Evolutionary conservation across 768 basidiomycete genomes (phyloP), one percentile per base, ranked within the genome.

Genomic region (Phanerochaete carnosa): DNA sequence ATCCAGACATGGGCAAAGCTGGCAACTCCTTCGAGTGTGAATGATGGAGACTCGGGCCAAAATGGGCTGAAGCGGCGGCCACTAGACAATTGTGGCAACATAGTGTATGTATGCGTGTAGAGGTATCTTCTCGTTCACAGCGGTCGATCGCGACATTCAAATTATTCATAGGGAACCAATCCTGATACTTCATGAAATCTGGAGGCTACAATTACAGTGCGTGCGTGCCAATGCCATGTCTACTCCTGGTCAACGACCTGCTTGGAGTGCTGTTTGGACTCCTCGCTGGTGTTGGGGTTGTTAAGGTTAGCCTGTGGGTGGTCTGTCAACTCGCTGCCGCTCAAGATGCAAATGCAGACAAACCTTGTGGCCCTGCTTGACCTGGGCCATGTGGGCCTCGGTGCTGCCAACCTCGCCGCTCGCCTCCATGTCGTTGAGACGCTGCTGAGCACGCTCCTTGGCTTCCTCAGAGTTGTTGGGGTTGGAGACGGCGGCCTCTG

Each of bases 201-300:
- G 15, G 7, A 35, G 7, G 15, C 15, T 35, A 35, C 33, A 35
- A 7, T 15, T 7, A 7, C 7, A 15, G 15, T 7, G 33, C 8
- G 15, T 35, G 15, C 33, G 15, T 7, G 46, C 7, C 26, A 49
- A 49, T 49, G 1, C 8, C 45, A 7, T 7, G 11, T 43, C 28
- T 37, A 61, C 26, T 26, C 23, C 61, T 62, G 45, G n/a, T 64
- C 64, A 28, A 69, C 26, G 16, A 61, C 57, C 28, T 64, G 33
- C 57, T 64, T 51, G 30, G 69, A 70, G 60, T 65, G 62, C 62
- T 70, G 46, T 62, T 68, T 66, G 33, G 65, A 33, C 57, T 63
- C 64, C 53, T 64, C 62, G 54, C 62, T 63, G 62, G 52, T 64
- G 59, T 63, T 65, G n/a, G 62, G 65, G 64, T 68, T 67, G 59